Conservation (phyloP, 257 asterid species). For the Fraxinus anomala region DNA sequence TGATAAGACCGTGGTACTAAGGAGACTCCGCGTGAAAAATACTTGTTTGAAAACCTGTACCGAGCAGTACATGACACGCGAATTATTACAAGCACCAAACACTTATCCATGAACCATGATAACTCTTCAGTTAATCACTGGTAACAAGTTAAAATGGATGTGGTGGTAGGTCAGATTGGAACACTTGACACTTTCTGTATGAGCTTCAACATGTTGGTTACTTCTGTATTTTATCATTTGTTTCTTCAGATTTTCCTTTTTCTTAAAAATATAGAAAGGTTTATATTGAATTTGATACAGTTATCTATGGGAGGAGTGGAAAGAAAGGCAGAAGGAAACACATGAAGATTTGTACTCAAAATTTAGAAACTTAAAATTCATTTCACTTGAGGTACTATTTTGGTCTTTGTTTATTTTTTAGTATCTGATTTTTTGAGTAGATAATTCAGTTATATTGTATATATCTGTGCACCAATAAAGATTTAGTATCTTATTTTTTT, state of each 20-base stretch:
- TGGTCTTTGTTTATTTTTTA: neutral
- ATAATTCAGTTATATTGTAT: neutral
- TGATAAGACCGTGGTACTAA: neutral
- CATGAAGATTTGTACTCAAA: constrained; percentile 59
- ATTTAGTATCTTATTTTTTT: neutral
- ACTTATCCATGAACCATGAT: neutral
- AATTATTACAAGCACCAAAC: neutral
- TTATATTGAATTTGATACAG: constrained; percentile 41
- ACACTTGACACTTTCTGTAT: neutral
- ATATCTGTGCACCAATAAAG: neutral
- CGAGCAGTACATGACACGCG: neutral
- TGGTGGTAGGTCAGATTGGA: neutral
- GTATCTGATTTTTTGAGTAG: neutral
- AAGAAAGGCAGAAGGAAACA: constrained; percentile 70
- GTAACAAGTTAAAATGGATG: constrained; percentile 23
- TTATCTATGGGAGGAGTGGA: constrained; percentile 96
- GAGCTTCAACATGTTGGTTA: neutral
- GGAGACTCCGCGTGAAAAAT: neutral
- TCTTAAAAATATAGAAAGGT: constrained; percentile 20
- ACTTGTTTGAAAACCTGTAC: constrained; percentile 14
- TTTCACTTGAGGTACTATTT: constrained; percentile 77
- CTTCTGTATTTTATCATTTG: neutral
- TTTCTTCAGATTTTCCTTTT: constrained; percentile 9
- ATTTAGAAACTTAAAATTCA: constrained; percentile 70
- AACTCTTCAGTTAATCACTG: constrained; percentile 3